Conservation (phyloP, 805 yeast genomes). For the Candida incommunis region DNA sequence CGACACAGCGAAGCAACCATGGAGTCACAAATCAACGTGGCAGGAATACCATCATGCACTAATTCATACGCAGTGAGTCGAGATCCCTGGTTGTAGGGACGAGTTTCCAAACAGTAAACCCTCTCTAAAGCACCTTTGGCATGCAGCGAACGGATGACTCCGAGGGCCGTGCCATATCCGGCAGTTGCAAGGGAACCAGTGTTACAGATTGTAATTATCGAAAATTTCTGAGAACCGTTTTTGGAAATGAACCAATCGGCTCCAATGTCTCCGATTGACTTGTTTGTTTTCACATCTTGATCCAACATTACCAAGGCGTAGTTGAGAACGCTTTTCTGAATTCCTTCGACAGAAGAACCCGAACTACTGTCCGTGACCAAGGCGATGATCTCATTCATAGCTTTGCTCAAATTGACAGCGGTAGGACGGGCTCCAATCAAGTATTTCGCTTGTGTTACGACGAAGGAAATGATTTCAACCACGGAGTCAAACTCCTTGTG, state of each 20-base stretch:
- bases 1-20: slow-evolving; percentile 73
- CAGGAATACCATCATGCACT: slow-evolving; percentile 72
- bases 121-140: slow-evolving; percentile 40
- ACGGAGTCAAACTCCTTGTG: slow-evolving; percentile 39
- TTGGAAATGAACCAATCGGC: slow-evolving; percentile 42
- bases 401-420: slow-evolving; percentile 82
- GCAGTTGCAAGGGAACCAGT: slow-evolving; percentile 96
- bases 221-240: slow-evolving; percentile 37
- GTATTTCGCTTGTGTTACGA: slow-evolving; percentile 28
- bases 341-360: slow-evolving; percentile 4
- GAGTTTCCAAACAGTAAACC: slow-evolving; percentile 80
- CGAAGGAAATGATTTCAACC: slow-evolving; percentile 12
- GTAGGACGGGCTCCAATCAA: slow-evolving; percentile 80
- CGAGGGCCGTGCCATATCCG: slow-evolving; percentile 94
- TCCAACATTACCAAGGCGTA: slow-evolving; percentile 40
- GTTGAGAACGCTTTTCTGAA: slow-evolving; percentile 19
- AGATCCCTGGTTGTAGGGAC: slow-evolving; percentile 96
- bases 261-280: slow-evolving; percentile 69
- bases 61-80: slow-evolving; percentile 85
- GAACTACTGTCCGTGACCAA: slow-evolving; percentile 11
- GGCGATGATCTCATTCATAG: slow-evolving; percentile 38
- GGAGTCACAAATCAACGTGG: slow-evolving; percentile 78
- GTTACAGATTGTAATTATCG: slow-evolving; percentile 85
- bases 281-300: slow-evolving; percentile 69
- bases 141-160: slow-evolving; percentile 66